Evolutionary conservation across 2,329 filamentous ascomycete genomes (phyloP).

Genomic region (Pseudogymnoascus sp.): DNA sequence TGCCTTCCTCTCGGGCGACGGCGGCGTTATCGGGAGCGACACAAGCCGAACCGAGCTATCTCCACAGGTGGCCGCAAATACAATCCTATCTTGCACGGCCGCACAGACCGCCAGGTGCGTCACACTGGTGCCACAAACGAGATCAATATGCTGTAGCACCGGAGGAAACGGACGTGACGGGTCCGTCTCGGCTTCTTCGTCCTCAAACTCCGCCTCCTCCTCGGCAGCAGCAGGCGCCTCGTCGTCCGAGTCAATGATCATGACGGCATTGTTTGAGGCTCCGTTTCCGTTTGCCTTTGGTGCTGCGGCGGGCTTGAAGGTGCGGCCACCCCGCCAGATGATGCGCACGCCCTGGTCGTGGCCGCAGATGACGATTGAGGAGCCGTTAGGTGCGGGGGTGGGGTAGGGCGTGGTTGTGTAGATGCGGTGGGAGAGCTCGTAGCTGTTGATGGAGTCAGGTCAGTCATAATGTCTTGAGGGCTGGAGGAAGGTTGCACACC

Average conservation of each 20-base stretch:
- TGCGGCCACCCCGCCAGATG: constrained; percentile 52
- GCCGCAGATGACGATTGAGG: constrained; percentile 53
- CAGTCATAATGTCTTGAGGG: not conserved
- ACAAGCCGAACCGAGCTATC: constrained; percentile 49
- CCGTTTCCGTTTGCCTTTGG: constrained; percentile 44
- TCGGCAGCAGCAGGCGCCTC: constrained; percentile 33
- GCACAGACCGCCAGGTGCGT: constrained; percentile 44
- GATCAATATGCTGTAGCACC: constrained; percentile 50
- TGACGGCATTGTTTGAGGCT: constrained; percentile 42
- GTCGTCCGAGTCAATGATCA: constrained; percentile 57
- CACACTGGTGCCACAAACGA: constrained; percentile 49
- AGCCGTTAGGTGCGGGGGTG: constrained; percentile 52
- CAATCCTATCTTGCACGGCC: constrained; percentile 47
- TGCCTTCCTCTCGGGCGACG: constrained; percentile 50
- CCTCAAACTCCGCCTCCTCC: constrained; percentile 43
- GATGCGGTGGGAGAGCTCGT: constrained; percentile 48
- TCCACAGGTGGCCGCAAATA: constrained; percentile 52
- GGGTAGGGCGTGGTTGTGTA: constrained; percentile 54
- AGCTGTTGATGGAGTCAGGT: constrained; percentile 33
- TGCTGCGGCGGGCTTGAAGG: constrained; percentile 39
- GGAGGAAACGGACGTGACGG: constrained; percentile 38
- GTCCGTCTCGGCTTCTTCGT: constrained; percentile 34
- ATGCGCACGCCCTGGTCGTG: constrained; percentile 55
- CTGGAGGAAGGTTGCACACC: not conserved
- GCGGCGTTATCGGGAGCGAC: constrained; percentile 51